phyloP scores from a whole-genome alignment of 2,329 filamentous ascomycete species.

The Podosphaera aphanis region DNA sequence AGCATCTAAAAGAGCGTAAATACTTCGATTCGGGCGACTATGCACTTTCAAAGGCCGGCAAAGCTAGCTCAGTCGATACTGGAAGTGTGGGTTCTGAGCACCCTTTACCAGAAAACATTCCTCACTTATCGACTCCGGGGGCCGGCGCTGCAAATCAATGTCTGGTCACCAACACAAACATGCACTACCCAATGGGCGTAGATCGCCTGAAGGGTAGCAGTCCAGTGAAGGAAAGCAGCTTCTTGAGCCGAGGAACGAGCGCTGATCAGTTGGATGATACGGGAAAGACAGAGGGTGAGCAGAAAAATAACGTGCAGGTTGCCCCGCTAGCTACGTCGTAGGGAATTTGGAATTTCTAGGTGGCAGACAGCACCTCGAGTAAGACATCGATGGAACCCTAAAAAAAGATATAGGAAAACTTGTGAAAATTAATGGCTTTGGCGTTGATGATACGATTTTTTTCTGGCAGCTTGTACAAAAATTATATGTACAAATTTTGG shows the following conservation, averaged over 20 bases:
- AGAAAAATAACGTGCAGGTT: constrained; percentile 17
- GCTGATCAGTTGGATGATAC: constrained; percentile 30
- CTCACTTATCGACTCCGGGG: constrained; percentile 51
- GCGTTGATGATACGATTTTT: background rate
- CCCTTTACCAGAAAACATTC: constrained; percentile 84
- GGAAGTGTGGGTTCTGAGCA: constrained; percentile 88
- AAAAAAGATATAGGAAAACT: background rate
- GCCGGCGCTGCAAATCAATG: constrained; percentile 18
- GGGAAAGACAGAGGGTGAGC: constrained; percentile 22
- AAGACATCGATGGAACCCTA: no score
- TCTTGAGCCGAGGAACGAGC: constrained; percentile 62
- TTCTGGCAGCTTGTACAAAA: background rate
- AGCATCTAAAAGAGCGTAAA: constrained; percentile 97
- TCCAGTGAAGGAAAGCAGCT: constrained; percentile 77
- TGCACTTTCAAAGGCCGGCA: constrained; percentile 89
- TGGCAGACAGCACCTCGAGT: constrained; percentile 91
- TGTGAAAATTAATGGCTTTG: background rate
- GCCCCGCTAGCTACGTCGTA: background rate
- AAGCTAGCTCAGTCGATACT: constrained; percentile 80
- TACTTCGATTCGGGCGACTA: constrained; percentile 97
- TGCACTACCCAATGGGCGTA: constrained; percentile 20
- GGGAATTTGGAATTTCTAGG: constrained; percentile 39
- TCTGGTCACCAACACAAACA: constrained; percentile 21
- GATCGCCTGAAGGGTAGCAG: constrained; percentile 39
- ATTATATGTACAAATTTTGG: background rate